phyloP scores from a whole-genome alignment of 1,139 yeast genomes.

The Zygosaccharomyces sapae region DNA sequence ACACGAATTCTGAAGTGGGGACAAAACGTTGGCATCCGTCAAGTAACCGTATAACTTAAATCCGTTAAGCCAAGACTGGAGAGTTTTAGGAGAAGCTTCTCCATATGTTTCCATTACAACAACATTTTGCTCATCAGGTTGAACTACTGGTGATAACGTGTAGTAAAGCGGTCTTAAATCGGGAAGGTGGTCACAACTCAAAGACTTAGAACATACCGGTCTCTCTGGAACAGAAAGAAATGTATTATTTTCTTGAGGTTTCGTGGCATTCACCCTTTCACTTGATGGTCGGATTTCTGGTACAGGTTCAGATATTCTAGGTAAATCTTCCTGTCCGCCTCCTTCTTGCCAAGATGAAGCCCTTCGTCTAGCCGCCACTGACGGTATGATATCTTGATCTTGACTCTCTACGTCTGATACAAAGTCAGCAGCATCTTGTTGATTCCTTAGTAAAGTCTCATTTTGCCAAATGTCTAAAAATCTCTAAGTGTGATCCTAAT shows the following conservation, averaged over 20 bases:
- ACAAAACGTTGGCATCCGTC: constrained; percentile 8
- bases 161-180: constrained; percentile 2
- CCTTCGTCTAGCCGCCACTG: constrained; percentile 7
- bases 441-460: constrained; percentile 13
- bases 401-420: constrained; percentile 9
- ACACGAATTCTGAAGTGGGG: constrained; percentile 17
- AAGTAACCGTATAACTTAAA: constrained; percentile 10
- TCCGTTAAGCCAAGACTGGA: constrained; percentile 9
- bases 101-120: not conserved
- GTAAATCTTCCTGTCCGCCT: constrained; percentile 4
- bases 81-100: not conserved
- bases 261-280: constrained; percentile 5
- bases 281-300: constrained; percentile 6
- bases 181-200: constrained; percentile 22
- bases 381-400: constrained; percentile 8
- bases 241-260: not conserved
- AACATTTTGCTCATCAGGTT: not conserved
- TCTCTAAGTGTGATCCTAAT: constrained; percentile 28
- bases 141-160: not conserved
- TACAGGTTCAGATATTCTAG: not conserved
- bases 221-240: constrained; percentile 7
- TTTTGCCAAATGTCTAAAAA: constrained; percentile 32
- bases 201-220: constrained; percentile 15
- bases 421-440: constrained; percentile 6
- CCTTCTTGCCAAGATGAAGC: constrained; percentile 13